phyloP scores from a whole-genome alignment of 2,329 filamentous ascomycete species.

The Penicillium corylophilum region DNA sequence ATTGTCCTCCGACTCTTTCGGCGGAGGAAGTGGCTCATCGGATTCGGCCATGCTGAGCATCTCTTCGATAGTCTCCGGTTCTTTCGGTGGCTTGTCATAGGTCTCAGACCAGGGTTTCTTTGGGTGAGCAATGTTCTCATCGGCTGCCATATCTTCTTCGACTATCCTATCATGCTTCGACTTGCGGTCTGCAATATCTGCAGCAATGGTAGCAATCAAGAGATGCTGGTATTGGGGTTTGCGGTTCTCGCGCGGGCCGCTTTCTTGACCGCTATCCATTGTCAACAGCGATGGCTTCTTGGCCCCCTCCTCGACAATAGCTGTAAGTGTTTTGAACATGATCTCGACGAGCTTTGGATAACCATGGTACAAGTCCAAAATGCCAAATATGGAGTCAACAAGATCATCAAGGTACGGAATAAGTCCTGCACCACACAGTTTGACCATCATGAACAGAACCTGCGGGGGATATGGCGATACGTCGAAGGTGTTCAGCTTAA shows the following conservation, averaged over 20 bases:
- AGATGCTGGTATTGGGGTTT: slow-evolving; percentile 34
- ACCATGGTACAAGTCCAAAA: slow-evolving; percentile 92
- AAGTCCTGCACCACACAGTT: slow-evolving; percentile 74
- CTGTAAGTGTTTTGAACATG: slow-evolving; percentile 77
- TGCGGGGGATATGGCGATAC: slow-evolving; percentile 88
- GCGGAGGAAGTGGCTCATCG: slow-evolving; percentile 34
- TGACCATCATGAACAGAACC: slow-evolving; percentile 92
- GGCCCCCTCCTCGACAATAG: slow-evolving; percentile 79
- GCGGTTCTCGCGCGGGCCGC: slow-evolving; percentile 24
- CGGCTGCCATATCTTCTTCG: slow-evolving; percentile 24
- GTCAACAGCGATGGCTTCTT: slow-evolving; percentile 53
- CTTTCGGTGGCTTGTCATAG: slow-evolving; percentile 23
- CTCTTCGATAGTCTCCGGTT: slow-evolving; percentile 33
- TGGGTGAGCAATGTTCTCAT: slow-evolving; percentile 29
- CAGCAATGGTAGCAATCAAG: slow-evolving; percentile 33
- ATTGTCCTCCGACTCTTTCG: slow-evolving; percentile 51
- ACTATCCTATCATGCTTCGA: slow-evolving; percentile 26
- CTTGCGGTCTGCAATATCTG: slow-evolving; percentile 35
- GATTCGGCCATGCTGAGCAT: slow-evolving; percentile 36
- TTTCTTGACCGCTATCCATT: slow-evolving; percentile 37
- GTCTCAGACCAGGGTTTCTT: slow-evolving; percentile 35
- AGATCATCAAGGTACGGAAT: slow-evolving; percentile 91
- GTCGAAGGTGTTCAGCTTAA: slow-evolving; percentile 88
- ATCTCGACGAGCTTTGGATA: slow-evolving; percentile 83
- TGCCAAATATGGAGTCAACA: slow-evolving; percentile 84